phyloP scores from a whole-genome alignment of 2,329 filamentous ascomycete species.

The Podosphaera fusca region DNA sequence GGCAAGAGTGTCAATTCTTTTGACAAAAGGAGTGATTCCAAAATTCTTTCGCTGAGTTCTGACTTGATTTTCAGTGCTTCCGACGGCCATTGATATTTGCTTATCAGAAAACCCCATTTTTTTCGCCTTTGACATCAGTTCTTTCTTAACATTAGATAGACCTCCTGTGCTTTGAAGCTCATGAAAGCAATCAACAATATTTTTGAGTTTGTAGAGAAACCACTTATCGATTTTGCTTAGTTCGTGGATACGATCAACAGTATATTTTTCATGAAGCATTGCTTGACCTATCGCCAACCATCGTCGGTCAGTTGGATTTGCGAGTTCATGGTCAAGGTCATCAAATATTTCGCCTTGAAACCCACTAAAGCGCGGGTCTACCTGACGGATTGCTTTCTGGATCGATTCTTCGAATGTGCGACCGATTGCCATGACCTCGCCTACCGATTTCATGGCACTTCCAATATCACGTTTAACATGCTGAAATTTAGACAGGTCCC shows the following conservation, averaged over 20 bases:
- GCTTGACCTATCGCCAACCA: slow-evolving; percentile 96
- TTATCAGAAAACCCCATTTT: slow-evolving; percentile 94
- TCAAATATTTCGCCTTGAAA: slow-evolving; percentile 94
- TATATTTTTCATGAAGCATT: slow-evolving; percentile 92
- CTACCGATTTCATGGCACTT: slow-evolving; percentile 96
- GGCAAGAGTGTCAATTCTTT: slow-evolving; percentile 93
- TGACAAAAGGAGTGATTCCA: slow-evolving; percentile 84
- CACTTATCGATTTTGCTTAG: slow-evolving; percentile 98
- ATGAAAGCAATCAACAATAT: slow-evolving; percentile 75
- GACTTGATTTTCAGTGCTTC: slow-evolving; percentile 71
- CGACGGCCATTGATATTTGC: slow-evolving; percentile 74
- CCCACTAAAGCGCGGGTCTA: slow-evolving; percentile 75
- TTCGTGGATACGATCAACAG: slow-evolving; percentile 75
- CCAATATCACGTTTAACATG: slow-evolving; percentile 95
- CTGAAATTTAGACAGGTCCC: slow-evolving; percentile 98
- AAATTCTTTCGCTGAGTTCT: slow-evolving; percentile 66
- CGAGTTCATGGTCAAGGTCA: slow-evolving; percentile 68
- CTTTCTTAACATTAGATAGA: slow-evolving; percentile 66
- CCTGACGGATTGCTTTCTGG: slow-evolving; percentile 94
- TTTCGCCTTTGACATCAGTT: slow-evolving; percentile 76
- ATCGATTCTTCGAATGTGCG: slow-evolving; percentile 97
- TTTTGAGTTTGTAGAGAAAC: slow-evolving; percentile 97
- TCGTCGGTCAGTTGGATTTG: slow-evolving; percentile 84
- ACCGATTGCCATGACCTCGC: slow-evolving; percentile 98
- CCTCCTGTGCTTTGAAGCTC: slow-evolving; percentile 69